These are phyloP conservation scores for Oryza longistaminata DNA, from an alignment of 176 grass and related monocot genomes.

Conservation along the genomic window DNA sequence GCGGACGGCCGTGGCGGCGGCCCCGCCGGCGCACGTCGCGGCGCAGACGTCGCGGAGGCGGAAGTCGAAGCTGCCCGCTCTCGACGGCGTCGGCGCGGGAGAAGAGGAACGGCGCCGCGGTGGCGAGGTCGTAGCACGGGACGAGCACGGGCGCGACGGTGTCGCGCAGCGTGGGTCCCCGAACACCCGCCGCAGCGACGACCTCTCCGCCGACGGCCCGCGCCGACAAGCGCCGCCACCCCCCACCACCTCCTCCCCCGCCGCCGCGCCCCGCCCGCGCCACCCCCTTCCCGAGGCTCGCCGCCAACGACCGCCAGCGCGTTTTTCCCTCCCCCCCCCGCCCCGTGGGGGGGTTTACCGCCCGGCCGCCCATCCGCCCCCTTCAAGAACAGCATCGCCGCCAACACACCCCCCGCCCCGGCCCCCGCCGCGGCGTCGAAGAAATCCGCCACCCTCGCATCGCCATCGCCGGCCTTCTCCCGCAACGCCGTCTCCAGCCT, in stretches of 20 bases:
- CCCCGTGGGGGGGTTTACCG: too few relatives aligned
- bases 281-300: conserved; percentile 33
- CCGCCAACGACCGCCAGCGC: conserved; percentile 58
- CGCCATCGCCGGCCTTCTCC: conserved; percentile 39
- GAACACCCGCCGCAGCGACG: conserved; percentile 50
- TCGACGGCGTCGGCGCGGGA: conserved; percentile 93
- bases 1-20: not conserved
- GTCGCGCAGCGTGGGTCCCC: conserved; percentile 70
- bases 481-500: conserved; percentile 64
- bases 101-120: conserved; percentile 81
- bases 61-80: conserved; percentile 84
- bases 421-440: conserved; percentile 71
- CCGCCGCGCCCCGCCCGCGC: not conserved
- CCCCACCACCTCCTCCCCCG: not conserved
- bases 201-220: not conserved
- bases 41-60: conserved; percentile 85
- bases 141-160: conserved; percentile 82
- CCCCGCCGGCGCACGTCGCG: conserved; percentile 56
- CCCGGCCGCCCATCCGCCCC: conserved; percentile 46
- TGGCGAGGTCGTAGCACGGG: conserved; percentile 76
- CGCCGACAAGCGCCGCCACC: conserved; percentile 39
- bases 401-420: conserved; percentile 56
- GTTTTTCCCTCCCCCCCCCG: too few relatives aligned
- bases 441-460: conserved; percentile 62
- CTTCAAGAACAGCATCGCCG: conserved; percentile 66